These are phyloP conservation scores for Kwoniella heveanensis DNA, from an alignment of 768 basidiomycete species.

Conservation along the genomic window DNA sequence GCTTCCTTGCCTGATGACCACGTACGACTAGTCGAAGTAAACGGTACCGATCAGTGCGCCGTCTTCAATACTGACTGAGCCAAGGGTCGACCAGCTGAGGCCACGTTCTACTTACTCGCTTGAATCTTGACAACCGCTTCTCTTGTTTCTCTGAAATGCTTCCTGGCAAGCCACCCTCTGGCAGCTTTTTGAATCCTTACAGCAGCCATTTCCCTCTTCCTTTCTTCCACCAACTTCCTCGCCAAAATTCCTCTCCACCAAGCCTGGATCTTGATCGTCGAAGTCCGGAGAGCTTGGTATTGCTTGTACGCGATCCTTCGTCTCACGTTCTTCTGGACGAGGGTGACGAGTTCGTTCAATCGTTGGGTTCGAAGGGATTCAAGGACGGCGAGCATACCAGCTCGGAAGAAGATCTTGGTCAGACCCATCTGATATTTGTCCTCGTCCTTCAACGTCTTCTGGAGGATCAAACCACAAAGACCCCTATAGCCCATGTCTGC, in stretches of 20 bases:
- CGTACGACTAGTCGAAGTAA: constrained; percentile 36
- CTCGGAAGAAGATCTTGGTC: constrained; percentile 98
- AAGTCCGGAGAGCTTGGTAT: constrained; percentile 69
- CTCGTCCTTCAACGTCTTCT: constrained; percentile 81
- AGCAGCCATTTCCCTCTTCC: constrained; percentile 75
- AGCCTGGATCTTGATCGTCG: constrained; percentile 84
- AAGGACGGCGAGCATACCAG: constrained; percentile 95
- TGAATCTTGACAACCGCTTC: constrained; percentile 73
- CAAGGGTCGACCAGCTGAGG: not conserved
- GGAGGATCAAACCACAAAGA: constrained; percentile 81
- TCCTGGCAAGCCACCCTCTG: constrained; percentile 74
- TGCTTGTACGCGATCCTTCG: constrained; percentile 78
- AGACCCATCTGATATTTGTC: constrained; percentile 97
- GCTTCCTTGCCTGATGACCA: constrained; percentile 51
- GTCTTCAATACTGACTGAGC: not conserved
- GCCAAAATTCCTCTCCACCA: constrained; percentile 92
- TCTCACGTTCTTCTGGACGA: constrained; percentile 97
- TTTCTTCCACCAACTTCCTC: constrained; percentile 67
- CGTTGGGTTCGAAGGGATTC: constrained; percentile 86
- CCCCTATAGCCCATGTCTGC: constrained; percentile 70
- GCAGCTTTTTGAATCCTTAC: constrained; percentile 72
- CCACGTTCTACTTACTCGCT: constrained; percentile 67
- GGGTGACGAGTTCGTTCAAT: constrained; percentile 85
- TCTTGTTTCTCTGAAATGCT: constrained; percentile 67
- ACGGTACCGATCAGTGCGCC: not conserved